Conservation (phyloP, 495 filamentous ascomycete species). For the Venustampulla echinocandica region DNA sequence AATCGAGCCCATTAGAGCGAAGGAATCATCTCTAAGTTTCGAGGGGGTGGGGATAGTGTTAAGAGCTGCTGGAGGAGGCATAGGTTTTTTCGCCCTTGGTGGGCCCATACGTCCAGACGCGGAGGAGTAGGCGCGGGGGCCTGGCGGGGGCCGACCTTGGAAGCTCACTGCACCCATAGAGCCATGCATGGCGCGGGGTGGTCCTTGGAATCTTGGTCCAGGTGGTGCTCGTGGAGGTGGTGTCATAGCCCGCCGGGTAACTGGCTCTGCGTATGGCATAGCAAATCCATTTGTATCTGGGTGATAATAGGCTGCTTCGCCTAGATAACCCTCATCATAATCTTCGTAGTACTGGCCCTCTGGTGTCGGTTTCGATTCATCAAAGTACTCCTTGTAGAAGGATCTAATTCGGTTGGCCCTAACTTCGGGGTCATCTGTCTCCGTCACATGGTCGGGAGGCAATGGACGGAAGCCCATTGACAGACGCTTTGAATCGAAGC, state of each 20-base stretch:
- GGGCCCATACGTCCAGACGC: slow-evolving; percentile 50
- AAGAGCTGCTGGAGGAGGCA: slow-evolving; percentile 68
- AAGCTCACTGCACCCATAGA: slow-evolving; percentile 24
- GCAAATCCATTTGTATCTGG: slow-evolving; percentile 64
- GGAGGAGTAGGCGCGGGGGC: slow-evolving; percentile 55
- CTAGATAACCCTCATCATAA: slow-evolving; percentile 56
- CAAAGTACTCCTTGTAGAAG: slow-evolving; percentile 99
- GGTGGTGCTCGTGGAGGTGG: slow-evolving; percentile 60
- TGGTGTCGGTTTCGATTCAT: slow-evolving; percentile 56
- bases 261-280: slow-evolving; percentile 71
- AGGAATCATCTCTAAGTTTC: slow-evolving; percentile 75
- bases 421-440: slow-evolving; percentile 81
- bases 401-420: slow-evolving; percentile 94
- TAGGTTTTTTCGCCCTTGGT: slow-evolving; percentile 37
- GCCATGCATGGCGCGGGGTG: slow-evolving; percentile 28
- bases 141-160: slow-evolving; percentile 25
- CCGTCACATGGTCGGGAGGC: slow-evolving; percentile 68
- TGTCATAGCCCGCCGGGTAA: slow-evolving; percentile 90
- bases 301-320: slow-evolving; percentile 61
- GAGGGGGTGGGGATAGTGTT: slow-evolving; percentile 75
- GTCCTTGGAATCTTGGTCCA: slow-evolving; percentile 62
- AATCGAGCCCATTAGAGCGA: slow-evolving; percentile 54
- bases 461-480: slow-evolving; percentile 90
- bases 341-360: slow-evolving; percentile 58
- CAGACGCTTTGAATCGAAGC: slow-evolving; percentile 59